A percentile compares a stretch with the other conserved stretches of the same genome.
Evolutionary conservation across 768 basidiomycete species (phyloP).

Genomic region (Pisolithus orientalis): DNA sequence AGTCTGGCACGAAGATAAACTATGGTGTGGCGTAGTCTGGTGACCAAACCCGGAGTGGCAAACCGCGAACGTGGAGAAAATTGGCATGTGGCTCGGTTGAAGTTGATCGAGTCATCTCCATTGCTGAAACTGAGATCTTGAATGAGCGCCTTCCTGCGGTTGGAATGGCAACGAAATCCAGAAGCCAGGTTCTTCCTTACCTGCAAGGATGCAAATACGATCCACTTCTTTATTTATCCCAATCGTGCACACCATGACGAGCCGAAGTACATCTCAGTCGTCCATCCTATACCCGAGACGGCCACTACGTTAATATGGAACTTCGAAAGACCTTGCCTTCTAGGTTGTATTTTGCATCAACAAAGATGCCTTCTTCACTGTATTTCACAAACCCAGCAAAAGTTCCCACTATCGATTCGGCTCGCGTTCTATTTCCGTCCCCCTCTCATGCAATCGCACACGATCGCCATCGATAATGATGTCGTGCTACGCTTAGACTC

Average conservation of each 20-base stretch:
- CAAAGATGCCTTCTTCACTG: conserved; percentile 28
- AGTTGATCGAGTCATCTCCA: too few relatives aligned
- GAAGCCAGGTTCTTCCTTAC: too few relatives aligned
- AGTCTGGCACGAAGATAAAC: too few relatives aligned
- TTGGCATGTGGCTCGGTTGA: too few relatives aligned
- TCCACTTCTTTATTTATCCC: conserved; percentile 6
- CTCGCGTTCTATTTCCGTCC: not conserved
- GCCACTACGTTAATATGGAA: conserved; percentile 34
- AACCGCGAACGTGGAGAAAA: too few relatives aligned
- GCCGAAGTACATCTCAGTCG: conserved; percentile 38
- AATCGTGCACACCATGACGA: conserved; percentile 42
- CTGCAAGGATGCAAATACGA: too few relatives aligned
- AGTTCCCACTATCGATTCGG: too few relatives aligned
- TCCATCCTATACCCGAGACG: conserved; percentile 36
- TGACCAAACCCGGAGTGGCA: too few relatives aligned
- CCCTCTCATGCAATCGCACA: not conserved
- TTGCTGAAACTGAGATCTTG: too few relatives aligned
- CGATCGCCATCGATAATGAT: conserved; percentile 2
- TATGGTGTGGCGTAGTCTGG: too few relatives aligned
- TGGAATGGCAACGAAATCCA: too few relatives aligned
- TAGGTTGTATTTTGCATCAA: conserved; percentile 40
- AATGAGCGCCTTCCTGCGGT: too few relatives aligned
- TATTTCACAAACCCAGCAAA: conserved; percentile 42
- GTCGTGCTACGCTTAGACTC: conserved; percentile 24
- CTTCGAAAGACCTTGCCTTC: conserved; percentile 29